A percentile compares a stretch with the other conserved stretches of the same genome.
phyloP scores from a whole-genome alignment of 1,139 yeast genomes.

The Lodderomyces beijingensis region DNA sequence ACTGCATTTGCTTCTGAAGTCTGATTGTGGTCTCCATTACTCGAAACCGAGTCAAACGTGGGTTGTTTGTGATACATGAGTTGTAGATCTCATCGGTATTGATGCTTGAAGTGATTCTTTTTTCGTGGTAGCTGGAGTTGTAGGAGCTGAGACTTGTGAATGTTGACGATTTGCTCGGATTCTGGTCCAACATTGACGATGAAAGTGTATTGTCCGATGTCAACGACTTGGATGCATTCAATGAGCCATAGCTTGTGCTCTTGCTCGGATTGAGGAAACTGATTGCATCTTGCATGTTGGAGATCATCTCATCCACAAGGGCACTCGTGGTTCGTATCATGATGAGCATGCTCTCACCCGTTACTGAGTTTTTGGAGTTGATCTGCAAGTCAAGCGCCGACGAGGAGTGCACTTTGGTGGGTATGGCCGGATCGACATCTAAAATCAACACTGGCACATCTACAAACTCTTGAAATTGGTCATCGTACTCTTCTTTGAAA shows the following conservation, averaged over 20 bases:
- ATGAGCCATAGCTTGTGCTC: conserved; percentile 14
- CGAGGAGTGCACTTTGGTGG: conserved; percentile 30
- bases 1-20: conserved; percentile 35
- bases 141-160: conserved; percentile 30
- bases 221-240: conserved; percentile 18
- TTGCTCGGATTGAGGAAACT: conserved; percentile 20
- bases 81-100: conserved; percentile 10
- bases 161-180: conserved; percentile 33
- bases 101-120: neutral
- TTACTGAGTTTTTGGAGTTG: conserved; percentile 28
- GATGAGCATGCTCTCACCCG: conserved; percentile 24
- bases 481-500: conserved; percentile 39
- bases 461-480: conserved; percentile 24
- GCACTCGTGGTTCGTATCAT: conserved; percentile 31
- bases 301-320: conserved; percentile 22
- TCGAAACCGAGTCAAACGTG: conserved; percentile 21
- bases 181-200: conserved; percentile 30
- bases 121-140: neutral
- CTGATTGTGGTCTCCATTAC: conserved; percentile 25
- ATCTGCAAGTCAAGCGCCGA: conserved; percentile 42
- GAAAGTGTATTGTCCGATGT: conserved; percentile 31
- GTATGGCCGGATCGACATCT: conserved; percentile 19
- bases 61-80: conserved; percentile 18
- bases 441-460: conserved; percentile 38
- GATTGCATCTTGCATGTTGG: conserved; percentile 26